These are phyloP conservation scores for Jatropha podagrica DNA, from an alignment of 441 rosid species.

Conservation along the genomic window DNA sequence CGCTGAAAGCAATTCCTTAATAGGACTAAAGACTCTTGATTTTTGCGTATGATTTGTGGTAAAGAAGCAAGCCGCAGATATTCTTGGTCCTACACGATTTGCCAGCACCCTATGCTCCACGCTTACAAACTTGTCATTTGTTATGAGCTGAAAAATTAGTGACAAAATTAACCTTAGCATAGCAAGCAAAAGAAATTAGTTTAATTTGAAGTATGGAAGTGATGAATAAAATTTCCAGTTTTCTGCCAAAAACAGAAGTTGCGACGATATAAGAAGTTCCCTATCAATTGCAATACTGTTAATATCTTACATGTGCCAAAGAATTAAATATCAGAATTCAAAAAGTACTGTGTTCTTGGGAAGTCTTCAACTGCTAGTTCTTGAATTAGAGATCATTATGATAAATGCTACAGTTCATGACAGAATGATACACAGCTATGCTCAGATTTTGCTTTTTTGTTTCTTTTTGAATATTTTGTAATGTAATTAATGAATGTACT, in stretches of 20 bases:
- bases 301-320: not conserved
- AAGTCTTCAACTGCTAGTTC: too few species aligned
- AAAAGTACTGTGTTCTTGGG: not conserved
- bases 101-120: slow-evolving; percentile 25
- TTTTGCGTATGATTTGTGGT: slow-evolving; percentile 16
- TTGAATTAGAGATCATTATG: not conserved
- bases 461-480: too few species aligned
- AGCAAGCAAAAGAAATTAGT: too few species aligned
- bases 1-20: slow-evolving; percentile 53
- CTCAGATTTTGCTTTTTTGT: too few species aligned
- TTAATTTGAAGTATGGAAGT: not conserved
- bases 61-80: slow-evolving; percentile 55
- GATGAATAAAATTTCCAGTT: not conserved
- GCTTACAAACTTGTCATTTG: not conserved
- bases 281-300: not conserved
- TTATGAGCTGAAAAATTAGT: not conserved
- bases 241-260: not conserved
- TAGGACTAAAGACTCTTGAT: slow-evolving; percentile 42
- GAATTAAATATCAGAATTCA: too few species aligned
- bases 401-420: too few species aligned
- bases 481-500: too few species aligned
- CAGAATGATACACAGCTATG: too few species aligned
- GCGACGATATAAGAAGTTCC: not conserved
- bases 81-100: slow-evolving; percentile 36
- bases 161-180: too few species aligned